Evolutionary conservation across 768 basidiomycete species (phyloP), one percentile per base, ranked within the genome.

Genomic region (Tubosaeta sp.): DNA sequence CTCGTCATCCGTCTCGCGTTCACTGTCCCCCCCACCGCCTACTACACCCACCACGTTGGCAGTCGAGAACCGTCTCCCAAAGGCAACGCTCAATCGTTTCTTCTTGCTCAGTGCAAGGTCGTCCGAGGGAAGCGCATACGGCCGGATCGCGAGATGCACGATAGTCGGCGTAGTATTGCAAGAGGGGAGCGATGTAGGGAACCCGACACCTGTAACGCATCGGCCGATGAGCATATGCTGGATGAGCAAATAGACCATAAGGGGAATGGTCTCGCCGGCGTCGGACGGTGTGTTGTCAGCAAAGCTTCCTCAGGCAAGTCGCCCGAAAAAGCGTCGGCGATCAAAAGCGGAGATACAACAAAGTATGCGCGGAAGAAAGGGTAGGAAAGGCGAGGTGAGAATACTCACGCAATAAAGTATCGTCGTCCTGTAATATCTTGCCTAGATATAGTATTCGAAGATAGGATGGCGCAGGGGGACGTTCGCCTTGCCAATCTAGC

Each of bases 381-480:
- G n/a, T n/a, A 24, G 14, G 4, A 13, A 14, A 18, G 25, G 27
- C 18, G 19, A 44, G 11, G 11, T 5, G 18, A 21, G 19, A 21
- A 46, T 3, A 72, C 83, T 60, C 56, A 88, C 87, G 78, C 16
- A 74, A 65, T 14, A 91, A 73, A 2, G 84, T 86, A 48, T 90
- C 88, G 27, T 91, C 89, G 60, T 91, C 89, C 61, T 89, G 87
- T n/a, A 90, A 68, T 63, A 91, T 84, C 67, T 82, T 83, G 32
- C 89, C 89, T 6, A 90, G 71, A 65, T 90, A 84, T 1, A 90
- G 72, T 32, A 91, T 77, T 18, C 89, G 79, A 51, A 90, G 73
- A 72, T 84, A 87, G 5, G 84, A 83, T 0, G 89, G 89, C 14
- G 84, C 83, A 3, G 86, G 85, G 3, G 89, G 87, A 11, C 83